Evolutionary conservation across 176 grass and related monocot species (phyloP).

Genomic region (Olyra latifolia): DNA sequence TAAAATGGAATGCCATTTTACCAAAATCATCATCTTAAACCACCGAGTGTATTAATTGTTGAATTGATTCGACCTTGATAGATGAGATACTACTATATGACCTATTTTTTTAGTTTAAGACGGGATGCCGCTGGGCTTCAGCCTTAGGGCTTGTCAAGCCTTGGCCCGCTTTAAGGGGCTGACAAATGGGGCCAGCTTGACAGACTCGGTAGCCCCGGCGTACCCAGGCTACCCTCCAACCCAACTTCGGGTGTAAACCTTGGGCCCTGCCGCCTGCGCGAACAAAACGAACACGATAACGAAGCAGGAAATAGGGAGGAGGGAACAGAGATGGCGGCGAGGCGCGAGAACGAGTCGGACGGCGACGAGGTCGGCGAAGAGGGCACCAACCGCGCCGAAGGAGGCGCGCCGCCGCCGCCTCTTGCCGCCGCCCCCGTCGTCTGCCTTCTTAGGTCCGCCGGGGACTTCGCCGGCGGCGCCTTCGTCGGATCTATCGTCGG

Average conservation of each 20-base stretch:
- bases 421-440: constrained; percentile 43
- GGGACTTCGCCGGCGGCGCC: constrained; percentile 71
- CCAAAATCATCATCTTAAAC: too few relatives aligned
- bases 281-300: constrained; percentile 29
- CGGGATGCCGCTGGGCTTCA: too few relatives aligned
- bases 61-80: too few relatives aligned
- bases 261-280: background rate
- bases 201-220: background rate
- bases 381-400: constrained; percentile 33
- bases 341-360: constrained; percentile 48
- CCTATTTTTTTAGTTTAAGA: too few relatives aligned
- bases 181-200: background rate
- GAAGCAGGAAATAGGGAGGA: background rate
- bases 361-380: constrained; percentile 44
- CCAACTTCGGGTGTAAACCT: constrained; percentile 1
- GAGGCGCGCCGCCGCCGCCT: background rate
- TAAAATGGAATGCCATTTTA: too few relatives aligned
- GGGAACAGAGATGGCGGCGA: constrained; percentile 49
- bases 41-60: too few relatives aligned
- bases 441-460: constrained; percentile 69
- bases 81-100: too few relatives aligned
- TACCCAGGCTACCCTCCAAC: background rate
- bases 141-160: background rate
- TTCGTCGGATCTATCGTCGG: constrained; percentile 83
- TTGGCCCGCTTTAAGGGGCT: background rate